Evolutionary conservation across 108 stramenopile genomes (phyloP), one percentile per base, ranked within the genome.

Genomic region (Bacterosira constricta): DNA sequence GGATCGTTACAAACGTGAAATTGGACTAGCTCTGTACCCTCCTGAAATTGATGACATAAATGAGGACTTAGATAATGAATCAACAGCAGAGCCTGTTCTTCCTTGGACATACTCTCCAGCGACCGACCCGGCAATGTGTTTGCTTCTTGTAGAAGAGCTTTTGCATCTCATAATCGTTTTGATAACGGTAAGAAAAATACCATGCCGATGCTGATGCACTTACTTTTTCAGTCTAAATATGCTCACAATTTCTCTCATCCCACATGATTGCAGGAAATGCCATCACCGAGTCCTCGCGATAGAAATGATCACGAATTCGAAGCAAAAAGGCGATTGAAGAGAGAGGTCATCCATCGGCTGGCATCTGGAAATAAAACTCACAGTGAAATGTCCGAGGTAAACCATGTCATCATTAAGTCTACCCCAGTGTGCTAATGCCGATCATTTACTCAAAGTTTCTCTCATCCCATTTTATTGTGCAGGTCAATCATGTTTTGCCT

Each of bases 301-400:
- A 70, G 59, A 30, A 56, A 63, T 9, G 85, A 74, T 7, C 83
- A 88, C 46, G 86, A 82, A 41, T 21, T 58, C 12, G 88, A 94
- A 65, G 93, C 93, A 4, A 89, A 86, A 46, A 66, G 65, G 56
- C 84, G 90, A 17, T 57, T 94, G 23, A 71, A 80, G 8, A 83
- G 93, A 53, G 93, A 94, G 78, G 89, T 94, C 21, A 77, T 91
- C 29, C 93, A 91, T 72, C 66, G 87, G 13, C 55, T 91, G 35
- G 90, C 85, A 6, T 87, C 86, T 13, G 93, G 90, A 46, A 83
- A 87, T 1, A 92, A 92, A 69, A 90, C 90, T 10, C 94, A 95
- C 38, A 82, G 80, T 55, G 90, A 90, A 62, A 69, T 95, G 59
- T 69, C 84, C 11, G 94, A 95, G 59, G 91, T 91, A 6, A 85